Conservation (phyloP, 805 yeast genomes). For the Zygosaccharomyces bisporus region DNA sequence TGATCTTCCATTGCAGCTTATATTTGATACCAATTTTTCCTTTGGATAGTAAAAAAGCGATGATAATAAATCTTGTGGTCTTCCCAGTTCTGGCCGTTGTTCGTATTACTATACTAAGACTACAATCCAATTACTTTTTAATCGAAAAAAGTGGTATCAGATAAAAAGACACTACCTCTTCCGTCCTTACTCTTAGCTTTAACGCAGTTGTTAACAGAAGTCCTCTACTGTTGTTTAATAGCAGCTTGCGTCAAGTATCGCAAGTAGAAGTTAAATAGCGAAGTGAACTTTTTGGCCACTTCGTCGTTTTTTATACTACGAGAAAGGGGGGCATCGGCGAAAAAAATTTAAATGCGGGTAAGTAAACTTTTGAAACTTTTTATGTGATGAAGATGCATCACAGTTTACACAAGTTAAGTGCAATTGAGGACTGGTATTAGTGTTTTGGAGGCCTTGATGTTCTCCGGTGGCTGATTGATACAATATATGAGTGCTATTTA, state of each 20-base stretch:
- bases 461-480: neutral
- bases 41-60: neutral
- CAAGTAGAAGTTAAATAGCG: neutral
- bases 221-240: neutral
- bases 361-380: neutral
- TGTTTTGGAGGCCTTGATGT: neutral
- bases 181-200: neutral
- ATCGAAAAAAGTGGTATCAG: slow-evolving; percentile 2
- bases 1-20: slow-evolving; percentile 19
- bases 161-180: neutral
- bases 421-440: neutral
- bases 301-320: neutral
- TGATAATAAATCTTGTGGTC: slow-evolving; percentile 1
- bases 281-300: neutral
- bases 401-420: neutral
- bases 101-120: slow-evolving; percentile 9
- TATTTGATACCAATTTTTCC: neutral
- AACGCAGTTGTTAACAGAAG: neutral
- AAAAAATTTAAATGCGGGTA: neutral
- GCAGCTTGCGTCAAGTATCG: neutral
- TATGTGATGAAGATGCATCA: neutral
- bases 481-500: slow-evolving; percentile 42
- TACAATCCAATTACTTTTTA: slow-evolving; percentile 7
- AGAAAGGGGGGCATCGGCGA: neutral
- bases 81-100: slow-evolving; percentile 2